phyloP scores from a whole-genome alignment of 345 rosid species.

The Bruguiera sexangula region DNA sequence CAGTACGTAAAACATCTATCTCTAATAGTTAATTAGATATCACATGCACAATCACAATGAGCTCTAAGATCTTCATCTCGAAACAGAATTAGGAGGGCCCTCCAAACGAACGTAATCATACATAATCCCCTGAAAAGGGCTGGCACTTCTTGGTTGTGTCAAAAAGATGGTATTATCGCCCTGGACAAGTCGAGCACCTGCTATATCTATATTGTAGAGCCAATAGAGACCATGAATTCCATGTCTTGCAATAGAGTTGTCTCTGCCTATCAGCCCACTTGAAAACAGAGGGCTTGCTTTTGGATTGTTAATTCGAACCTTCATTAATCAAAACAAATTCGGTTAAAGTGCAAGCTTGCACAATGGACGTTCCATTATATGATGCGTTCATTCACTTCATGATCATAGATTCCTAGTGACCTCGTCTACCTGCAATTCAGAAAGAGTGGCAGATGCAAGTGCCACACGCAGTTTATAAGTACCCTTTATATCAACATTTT shows the following conservation, averaged over 20 bases:
- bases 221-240: constrained; percentile 29
- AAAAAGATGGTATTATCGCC: constrained; percentile 19
- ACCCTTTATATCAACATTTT: constrained; percentile 1
- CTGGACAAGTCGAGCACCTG: constrained; percentile 10
- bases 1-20: no score
- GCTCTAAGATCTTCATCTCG: no score
- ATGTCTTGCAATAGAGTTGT: constrained; percentile 28
- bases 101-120: constrained; percentile 28
- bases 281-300: constrained; percentile 15
- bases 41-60: no score
- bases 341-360: not conserved
- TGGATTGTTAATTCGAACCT: constrained; percentile 24
- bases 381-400: no score
- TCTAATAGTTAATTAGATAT: no score
- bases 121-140: constrained; percentile 27
- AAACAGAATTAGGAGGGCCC: constrained; percentile 15
- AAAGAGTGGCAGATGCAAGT: constrained; percentile 19
- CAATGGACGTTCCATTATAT: no score
- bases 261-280: constrained; percentile 24
- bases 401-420: not conserved
- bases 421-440: constrained; percentile 19
- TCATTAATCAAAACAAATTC: not conserved
- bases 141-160: constrained; percentile 21
- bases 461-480: constrained; percentile 19
- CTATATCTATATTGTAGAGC: constrained; percentile 12